Evolutionary conservation across 2,329 filamentous ascomycete species (phyloP).

Genomic region (Sporothrix brasiliensis): DNA sequence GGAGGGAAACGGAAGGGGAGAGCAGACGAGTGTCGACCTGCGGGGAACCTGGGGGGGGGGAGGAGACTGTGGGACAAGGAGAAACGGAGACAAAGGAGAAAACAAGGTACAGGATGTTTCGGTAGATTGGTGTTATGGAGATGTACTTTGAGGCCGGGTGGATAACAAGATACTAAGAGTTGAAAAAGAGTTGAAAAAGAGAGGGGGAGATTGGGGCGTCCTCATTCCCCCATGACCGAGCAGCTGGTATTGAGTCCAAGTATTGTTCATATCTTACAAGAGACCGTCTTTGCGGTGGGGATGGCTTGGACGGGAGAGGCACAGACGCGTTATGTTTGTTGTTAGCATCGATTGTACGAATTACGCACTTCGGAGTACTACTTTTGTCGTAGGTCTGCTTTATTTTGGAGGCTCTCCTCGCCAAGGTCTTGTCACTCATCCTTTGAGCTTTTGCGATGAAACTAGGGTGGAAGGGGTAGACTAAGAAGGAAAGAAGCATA

Average conservation of each 20-base stretch:
- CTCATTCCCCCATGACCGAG: neutral
- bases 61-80: neutral
- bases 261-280: too few species aligned
- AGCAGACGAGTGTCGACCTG: neutral
- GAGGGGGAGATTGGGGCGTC: neutral
- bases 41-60: neutral
- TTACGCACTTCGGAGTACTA: too few species aligned
- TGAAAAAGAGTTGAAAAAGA: too few species aligned
- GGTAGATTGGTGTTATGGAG: neutral
- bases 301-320: too few species aligned
- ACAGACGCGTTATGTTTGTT: too few species aligned
- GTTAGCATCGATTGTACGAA: too few species aligned
- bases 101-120: slow-evolving; percentile 14
- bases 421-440: too few species aligned
- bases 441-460: neutral
- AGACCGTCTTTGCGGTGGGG: too few species aligned
- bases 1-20: neutral
- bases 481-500: neutral
- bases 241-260: too few species aligned
- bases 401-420: too few species aligned
- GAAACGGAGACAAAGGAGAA: neutral
- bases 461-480: too few species aligned
- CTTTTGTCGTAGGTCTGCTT: too few species aligned
- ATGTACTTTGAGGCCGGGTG: neutral
- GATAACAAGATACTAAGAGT: neutral